Evolutionary conservation across 148 eudicot species (phyloP).

Genomic region (Amaranthus cruentus): DNA sequence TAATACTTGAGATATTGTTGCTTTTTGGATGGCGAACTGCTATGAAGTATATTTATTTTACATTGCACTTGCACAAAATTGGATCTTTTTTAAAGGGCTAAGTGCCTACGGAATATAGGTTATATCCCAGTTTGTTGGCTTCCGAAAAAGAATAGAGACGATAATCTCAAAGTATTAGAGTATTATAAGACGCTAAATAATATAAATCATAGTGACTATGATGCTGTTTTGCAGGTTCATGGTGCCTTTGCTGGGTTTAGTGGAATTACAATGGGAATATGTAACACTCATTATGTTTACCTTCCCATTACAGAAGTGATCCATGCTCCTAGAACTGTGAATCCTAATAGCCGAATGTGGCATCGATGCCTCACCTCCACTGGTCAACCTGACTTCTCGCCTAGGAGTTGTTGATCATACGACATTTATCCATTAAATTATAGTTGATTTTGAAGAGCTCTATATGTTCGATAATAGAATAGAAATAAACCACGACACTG

Average conservation of each 20-base stretch:
- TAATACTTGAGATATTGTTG: too few species aligned
- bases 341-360: slow-evolving; percentile 51
- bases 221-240: slow-evolving; percentile 35
- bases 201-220: not conserved
- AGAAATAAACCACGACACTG: too few species aligned
- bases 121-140: too few species aligned
- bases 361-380: slow-evolving; percentile 53
- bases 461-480: not conserved
- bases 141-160: too few species aligned
- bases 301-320: slow-evolving; percentile 50
- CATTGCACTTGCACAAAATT: too few species aligned
- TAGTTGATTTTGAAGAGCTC: not conserved
- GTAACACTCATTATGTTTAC: slow-evolving; percentile 46
- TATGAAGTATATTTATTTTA: too few species aligned
- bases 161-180: too few species aligned
- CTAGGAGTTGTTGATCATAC: slow-evolving; percentile 17
- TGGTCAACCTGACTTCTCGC: slow-evolving; percentile 52
- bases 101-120: too few species aligned
- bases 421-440: not conserved
- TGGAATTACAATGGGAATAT: slow-evolving; percentile 49
- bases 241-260: slow-evolving; percentile 56
- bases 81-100: too few species aligned
- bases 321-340: slow-evolving; percentile 35
- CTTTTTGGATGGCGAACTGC: too few species aligned
- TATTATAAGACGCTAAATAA: not conserved